Base-by-base conservation (phyloP, 345 rosid species). In the Erucastrum elatum region DNA sequence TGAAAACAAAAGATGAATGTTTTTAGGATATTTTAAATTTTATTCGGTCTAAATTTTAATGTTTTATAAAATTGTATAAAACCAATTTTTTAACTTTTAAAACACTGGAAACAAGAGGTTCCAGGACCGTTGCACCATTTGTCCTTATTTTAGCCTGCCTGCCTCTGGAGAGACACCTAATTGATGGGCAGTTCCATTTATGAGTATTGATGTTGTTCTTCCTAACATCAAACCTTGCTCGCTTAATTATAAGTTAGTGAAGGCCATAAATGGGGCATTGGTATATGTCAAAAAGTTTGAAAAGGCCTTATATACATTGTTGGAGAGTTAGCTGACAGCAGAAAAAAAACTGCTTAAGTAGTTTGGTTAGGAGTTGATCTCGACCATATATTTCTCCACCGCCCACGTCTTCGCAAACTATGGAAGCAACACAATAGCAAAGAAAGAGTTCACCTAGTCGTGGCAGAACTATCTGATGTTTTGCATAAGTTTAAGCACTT, bases 101-200 rank as follows among this genome's bases (percentile, higher is more conserved):
- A 21, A 21, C 21, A 21, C 21, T 21, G 21, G 21, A 21, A 21
- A 21, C 21, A 21, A 21, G 21, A 21, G 21, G 21, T 21, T 21
- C 21, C 21, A 21, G 21, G 21, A 21, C 21, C 21, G 21, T 21
- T 21, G 21, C 21, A 21, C 21, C 21, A 21, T 21, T 21, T 21
- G 21, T 21, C 21, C 21, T 21, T 21, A 21, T 21, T 21, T 21
- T 21, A 21, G 21, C 21, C 21, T 21, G 21, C 21, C 21, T 21
- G 21, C 21, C 26, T 25, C 66, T 60, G 88, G 78, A 44, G 88
- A 88, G 62, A 94, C 97, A 71, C 89, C 89, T 12, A 85, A 87
- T 65, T 82, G 87, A 37, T 93, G 95, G 98, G 82, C 90, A 2
- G 95, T 93, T 73, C 87, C 97, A 11, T 34, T 90, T 5, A 79